phyloP scores from a whole-genome alignment of 2,329 filamentous ascomycete genomes.

The Fusarium guadeloupense region DNA sequence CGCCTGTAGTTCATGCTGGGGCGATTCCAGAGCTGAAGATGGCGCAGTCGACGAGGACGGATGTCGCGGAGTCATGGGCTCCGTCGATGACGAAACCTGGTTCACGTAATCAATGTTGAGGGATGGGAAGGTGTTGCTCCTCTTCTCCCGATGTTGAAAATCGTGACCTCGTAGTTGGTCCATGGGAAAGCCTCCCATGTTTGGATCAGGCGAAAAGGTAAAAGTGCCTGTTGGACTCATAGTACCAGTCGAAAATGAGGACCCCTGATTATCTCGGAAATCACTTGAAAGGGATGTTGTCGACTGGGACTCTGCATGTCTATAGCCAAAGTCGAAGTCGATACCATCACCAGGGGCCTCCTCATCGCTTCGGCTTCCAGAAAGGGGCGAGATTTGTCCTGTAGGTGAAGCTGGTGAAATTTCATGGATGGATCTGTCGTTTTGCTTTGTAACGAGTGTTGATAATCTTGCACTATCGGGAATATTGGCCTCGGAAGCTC shows the following conservation, averaged over 20 bases:
- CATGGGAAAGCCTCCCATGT: conserved; percentile 69
- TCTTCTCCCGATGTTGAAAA: conserved; percentile 72
- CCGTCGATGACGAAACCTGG: conserved; percentile 49
- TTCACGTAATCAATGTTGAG: conserved; percentile 69
- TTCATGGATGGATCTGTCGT: conserved; percentile 59
- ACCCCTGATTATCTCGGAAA: conserved; percentile 49
- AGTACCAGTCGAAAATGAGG: conserved; percentile 75
- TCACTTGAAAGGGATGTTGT: conserved; percentile 48
- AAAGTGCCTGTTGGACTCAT: conserved; percentile 80
- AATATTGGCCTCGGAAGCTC: conserved; percentile 75
- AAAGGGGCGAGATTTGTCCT: conserved; percentile 73
- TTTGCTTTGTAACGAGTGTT: conserved; percentile 49
- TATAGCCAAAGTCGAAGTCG: conserved; percentile 48
- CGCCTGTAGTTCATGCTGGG: conserved; percentile 57
- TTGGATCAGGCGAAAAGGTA: conserved; percentile 77
- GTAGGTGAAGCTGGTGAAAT: conserved; percentile 79
- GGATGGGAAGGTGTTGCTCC: conserved; percentile 87
- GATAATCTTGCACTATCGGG: conserved; percentile 70
- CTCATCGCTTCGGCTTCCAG: conserved; percentile 75
- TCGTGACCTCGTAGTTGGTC: conserved; percentile 57
- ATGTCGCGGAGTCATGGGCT: conserved; percentile 62
- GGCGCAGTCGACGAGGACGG: conserved; percentile 58
- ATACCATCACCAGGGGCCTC: conserved; percentile 61
- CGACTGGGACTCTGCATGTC: conserved; percentile 48
- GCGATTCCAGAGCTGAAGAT: conserved; percentile 63